Base-by-base conservation (phyloP, 768 basidiomycete genomes). In the Suillus weaverae region DNA sequence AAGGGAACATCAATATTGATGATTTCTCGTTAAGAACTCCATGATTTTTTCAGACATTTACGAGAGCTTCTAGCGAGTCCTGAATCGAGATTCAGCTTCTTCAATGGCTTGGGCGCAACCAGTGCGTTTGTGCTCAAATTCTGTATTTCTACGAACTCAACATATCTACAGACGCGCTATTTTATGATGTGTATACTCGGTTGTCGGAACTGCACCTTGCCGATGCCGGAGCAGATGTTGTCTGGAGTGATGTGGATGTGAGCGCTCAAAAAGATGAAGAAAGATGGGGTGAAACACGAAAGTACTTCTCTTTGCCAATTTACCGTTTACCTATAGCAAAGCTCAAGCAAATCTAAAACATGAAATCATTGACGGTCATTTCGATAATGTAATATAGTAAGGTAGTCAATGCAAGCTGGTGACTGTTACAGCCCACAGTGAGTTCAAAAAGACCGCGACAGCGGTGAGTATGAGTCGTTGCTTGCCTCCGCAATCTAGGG, bases 101-200 rank as follows among this genome's bases (percentile, higher is more conserved):
- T 99, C 84, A 94, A 99, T 72, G 97, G 97, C 14, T 84, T 99
- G 10, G 97, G 94, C 18, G 97, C 96, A 36, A 98, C 95, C 9
- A 95, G 94, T 91, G 72, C 74, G 89, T 79, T 30, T 41, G 46
- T 57, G 43, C 54, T 39, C 6, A 11, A 20, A 32, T 62, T 43
- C 66, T 46, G 20, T 41, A 7, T 26, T 32, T 22, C 33, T 22
- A 8, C 5, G 20, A 26, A 67, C 54, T 46, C 8, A 26, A 32
- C 39, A 57, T 38, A 66, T 51, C 30, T 41, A 38, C n/a, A 71
- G 95, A 96, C 78, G 82, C 89, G 0, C 79, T 90, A 9, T 95
- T 96, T 72, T 95, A 97, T 74, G 94, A 97, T 70, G 92, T 98
- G 9, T 97, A 94, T 72, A 93, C 91, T 0, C 86, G 83, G 66